phyloP scores from a whole-genome alignment of 192 early-diverging fungal species.

The Paraglomus brasilianum region DNA sequence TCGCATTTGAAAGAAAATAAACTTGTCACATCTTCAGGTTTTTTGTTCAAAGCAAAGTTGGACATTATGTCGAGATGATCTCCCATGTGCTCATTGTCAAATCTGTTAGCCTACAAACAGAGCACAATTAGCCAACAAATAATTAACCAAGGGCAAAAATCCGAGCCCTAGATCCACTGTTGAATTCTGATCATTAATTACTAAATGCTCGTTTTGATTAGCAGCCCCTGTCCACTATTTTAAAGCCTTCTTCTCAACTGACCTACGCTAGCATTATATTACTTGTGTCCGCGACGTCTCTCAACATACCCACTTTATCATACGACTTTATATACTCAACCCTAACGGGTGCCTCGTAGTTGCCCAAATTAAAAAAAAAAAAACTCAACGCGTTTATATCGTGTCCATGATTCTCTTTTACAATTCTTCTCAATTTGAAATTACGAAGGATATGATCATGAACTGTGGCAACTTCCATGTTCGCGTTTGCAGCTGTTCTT shows the following conservation, averaged over 20 bases:
- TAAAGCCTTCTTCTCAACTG: no score
- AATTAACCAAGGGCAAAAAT: no score
- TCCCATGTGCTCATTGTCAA: constrained; percentile 92
- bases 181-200: no score
- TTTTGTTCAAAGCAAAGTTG: constrained; percentile 65
- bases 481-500: no score
- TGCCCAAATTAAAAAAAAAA: constrained; percentile 66
- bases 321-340: constrained; percentile 58
- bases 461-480: constrained; percentile 28
- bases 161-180: no score
- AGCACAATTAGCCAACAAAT: not conserved
- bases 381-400: constrained; percentile 74
- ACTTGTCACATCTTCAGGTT: constrained; percentile 30
- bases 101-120: constrained; percentile 66
- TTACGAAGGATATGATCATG: constrained; percentile 66
- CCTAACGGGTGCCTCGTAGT: constrained; percentile 52
- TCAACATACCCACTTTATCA: constrained; percentile 71
- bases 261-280: constrained; percentile 76
- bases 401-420: constrained; percentile 85
- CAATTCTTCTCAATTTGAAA: constrained; percentile 78
- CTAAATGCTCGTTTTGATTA: no score
- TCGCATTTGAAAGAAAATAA: no score
- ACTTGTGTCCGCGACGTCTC: constrained; percentile 64
- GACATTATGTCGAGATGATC: constrained; percentile 95
- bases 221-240: no score